Base-by-base conservation (phyloP, 805 yeast genomes). In the Spencermartinsiella europaea region DNA sequence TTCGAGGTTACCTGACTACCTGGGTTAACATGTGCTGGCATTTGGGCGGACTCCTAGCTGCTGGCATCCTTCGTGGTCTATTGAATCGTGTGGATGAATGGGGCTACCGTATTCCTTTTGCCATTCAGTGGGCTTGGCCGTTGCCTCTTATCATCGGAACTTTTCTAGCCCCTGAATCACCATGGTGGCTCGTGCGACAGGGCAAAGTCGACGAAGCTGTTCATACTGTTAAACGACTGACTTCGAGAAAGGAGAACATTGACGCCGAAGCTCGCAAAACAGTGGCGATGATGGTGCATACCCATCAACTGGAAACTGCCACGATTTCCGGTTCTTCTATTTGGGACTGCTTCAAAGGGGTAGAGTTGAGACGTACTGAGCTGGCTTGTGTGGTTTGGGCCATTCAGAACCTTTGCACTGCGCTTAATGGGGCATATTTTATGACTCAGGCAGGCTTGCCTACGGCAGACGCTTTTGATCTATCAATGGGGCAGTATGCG, bases 81-180 rank as follows among this genome's bases (percentile, higher is more conserved):
- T 27, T 27, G 33, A 27, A 27, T 27, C 33, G 33, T 4, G 48
- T 43, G 1, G 47, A 61, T 27, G 57, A 66, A n/a, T 52, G 68
- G 64, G 71, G 77, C 33, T 79, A 74, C 59, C 65, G 71, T 42
- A 65, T 76, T 38, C 81, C 83, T 8, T 76, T 74, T 56, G 81
- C 77, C 3, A 78, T 77, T 60, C 76, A 39, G 71, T 73, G 2
- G 68, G 70, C 45, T 67, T 79, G 80, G 80, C 76, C 79, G 5
- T 56, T 70, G 12, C 79, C 79, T 28, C 56, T 78, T 17, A 53
- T 69, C 21, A 57, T 74, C 2, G 47, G 33, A 3, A 42, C 48
- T 5, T 34, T 20, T 34, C 73, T 79, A 34, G 83, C 83, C 12
- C 62, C 62, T 5, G 81, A 77, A 46, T 74, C 79, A 4, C 83